Evolutionary conservation across 345 rosid species (phyloP), one percentile per base, ranked within the genome.

Genomic region (Populus nigra): DNA sequence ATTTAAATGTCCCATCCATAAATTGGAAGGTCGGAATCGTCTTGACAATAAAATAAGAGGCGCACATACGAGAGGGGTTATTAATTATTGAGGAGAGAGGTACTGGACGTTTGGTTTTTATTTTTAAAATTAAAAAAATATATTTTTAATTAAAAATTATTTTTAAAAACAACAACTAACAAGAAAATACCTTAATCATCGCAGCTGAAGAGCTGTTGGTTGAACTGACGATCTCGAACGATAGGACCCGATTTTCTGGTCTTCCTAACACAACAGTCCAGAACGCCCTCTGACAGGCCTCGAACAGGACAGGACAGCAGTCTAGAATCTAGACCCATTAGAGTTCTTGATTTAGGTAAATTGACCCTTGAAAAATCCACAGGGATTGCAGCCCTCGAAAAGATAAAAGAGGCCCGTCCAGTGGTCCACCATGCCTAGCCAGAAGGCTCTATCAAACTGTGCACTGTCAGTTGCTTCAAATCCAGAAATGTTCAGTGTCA

Each of bases 361-460:
- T 72, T 72, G 61, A 68, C 29, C 78, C 73, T 68, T 63, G 76
- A 72, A 68, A 53, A 49, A 72, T 57, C 68, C 73, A 69, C 15
- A 33, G 31, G 55, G 55, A 20, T 50, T 73, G 17, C 49, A 73
- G 39, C 63, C 27, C 29, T 66, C 33, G 39, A 35, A 25, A 17
- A 7, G n/a, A 4, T 2, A 41, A 15, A 41, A 73, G 27, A 15
- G 33, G 67, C 17, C 45, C 45, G 67, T 17, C 45, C 45, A 41
- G 36, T 4, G 36, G 36, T 33, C 73, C 53, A 25, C 50, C 13
- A n/a, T 15, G 8, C 72, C 69, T 47, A 41, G 29, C 70, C 49
- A 70, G 43, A 38, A 69, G 57, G 74, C 59, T 22, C 69, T 39
- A 29, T 75, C 65, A 39, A 13, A 27, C 41, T 17, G 39, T 43